Conservation (phyloP, 352 stramenopile species). For the Globisporangium irregulare region DNA sequence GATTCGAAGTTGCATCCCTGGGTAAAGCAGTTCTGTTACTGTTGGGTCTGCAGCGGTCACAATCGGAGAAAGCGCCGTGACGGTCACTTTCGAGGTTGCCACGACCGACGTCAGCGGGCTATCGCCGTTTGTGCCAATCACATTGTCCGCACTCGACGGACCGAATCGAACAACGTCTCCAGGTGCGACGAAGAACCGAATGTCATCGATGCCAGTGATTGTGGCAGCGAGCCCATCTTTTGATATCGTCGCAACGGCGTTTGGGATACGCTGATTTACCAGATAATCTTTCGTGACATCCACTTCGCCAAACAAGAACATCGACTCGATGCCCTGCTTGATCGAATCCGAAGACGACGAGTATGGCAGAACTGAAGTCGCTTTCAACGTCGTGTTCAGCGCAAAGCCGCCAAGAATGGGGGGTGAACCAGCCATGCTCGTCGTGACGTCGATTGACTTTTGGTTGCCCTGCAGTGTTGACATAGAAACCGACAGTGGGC, state of each 20-base stretch:
- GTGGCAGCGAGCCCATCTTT: conserved; percentile 50
- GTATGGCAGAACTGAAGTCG: conserved; percentile 57
- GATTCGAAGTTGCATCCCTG: conserved; percentile 85
- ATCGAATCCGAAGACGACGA: conserved; percentile 53
- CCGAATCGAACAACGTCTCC: conserved; percentile 72
- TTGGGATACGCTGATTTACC: conserved; percentile 52
- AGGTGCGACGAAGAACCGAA: conserved; percentile 58
- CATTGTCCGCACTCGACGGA: conserved; percentile 27
- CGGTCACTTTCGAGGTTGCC: conserved; percentile 46
- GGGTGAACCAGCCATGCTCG: conserved; percentile 41
- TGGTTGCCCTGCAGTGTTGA: conserved; percentile 41
- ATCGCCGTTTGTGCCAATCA: conserved; percentile 66
- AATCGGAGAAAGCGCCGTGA: conserved; percentile 44
- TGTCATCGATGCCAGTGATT: conserved; percentile 52
- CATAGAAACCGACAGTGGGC: conserved; percentile 37
- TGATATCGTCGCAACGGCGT: conserved; percentile 43
- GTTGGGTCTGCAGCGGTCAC: conserved; percentile 24
- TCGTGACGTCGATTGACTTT: conserved; percentile 51
- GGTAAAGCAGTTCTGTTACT: conserved; percentile 59
- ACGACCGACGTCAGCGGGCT: conserved; percentile 45
- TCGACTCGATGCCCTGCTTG: conserved; percentile 72
- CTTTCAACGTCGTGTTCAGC: conserved; percentile 32
- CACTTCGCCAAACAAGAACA: conserved; percentile 76
- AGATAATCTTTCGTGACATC: conserved; percentile 52
- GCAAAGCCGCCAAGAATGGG: conserved; percentile 54